Evolutionary conservation across 1,139 yeast genomes (phyloP).

Genomic region (Kodamaea sp.): DNA sequence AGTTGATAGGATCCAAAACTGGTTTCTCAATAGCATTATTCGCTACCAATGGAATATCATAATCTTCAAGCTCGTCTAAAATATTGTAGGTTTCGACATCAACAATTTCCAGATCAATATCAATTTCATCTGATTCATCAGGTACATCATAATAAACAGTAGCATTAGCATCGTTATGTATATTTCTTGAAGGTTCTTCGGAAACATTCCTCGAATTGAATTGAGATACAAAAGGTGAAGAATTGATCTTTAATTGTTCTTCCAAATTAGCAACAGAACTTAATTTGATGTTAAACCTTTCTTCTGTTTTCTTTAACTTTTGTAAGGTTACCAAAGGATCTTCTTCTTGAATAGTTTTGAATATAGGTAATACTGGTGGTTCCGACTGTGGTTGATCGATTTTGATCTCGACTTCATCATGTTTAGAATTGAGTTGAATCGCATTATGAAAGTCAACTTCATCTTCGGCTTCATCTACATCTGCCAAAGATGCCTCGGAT

Average conservation of each 20-base stretch:
- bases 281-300: slow-evolving; percentile 30
- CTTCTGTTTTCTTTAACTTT: slow-evolving; percentile 30
- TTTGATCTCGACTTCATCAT: background rate
- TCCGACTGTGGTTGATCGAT: too few species aligned
- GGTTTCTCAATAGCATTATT: slow-evolving; percentile 2
- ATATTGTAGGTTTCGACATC: background rate
- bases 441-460: slow-evolving; percentile 1
- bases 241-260: slow-evolving; percentile 13
- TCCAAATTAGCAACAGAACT: slow-evolving; percentile 30
- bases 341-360: slow-evolving; percentile 32
- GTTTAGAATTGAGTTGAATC: background rate
- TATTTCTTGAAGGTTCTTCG: background rate
- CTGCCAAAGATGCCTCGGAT: slow-evolving; percentile 31
- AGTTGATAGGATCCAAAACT: slow-evolving; percentile 1
- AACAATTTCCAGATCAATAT: background rate
- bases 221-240: slow-evolving; percentile 6
- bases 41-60: background rate
- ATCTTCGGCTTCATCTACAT: slow-evolving; percentile 17
- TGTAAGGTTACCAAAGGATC: slow-evolving; percentile 28
- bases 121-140: slow-evolving; percentile 1
- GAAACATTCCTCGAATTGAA: slow-evolving; percentile 1
- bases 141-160: slow-evolving; percentile 1
- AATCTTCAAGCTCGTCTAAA: background rate
- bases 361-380: slow-evolving; percentile 19
- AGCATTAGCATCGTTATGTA: background rate